Evolutionary conservation across 768 basidiomycete species (phyloP), one percentile per base, ranked within the genome.

Genomic region (Imleria badia): DNA sequence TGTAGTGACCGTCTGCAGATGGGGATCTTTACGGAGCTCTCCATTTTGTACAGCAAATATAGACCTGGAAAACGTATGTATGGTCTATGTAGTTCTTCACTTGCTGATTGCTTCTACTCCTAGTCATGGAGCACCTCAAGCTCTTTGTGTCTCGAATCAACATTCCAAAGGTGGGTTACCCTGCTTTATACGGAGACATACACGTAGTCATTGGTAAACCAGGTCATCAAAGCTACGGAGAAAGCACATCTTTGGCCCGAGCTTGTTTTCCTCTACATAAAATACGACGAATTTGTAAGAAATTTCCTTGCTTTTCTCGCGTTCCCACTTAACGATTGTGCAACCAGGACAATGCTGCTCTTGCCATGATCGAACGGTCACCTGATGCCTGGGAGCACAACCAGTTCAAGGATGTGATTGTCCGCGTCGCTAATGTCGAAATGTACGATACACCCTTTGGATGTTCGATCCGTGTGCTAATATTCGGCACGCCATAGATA

Each of bases 311-410:
- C 20, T 7, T 33, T 29, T 31, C 14, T 45, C 13, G 35, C 6
- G 39, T 47, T 30, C 22, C 31, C 33, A 48, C 58, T 41, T 15
- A 50, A 45, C 30, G 55, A 54, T 34, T n/a, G 31, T 12, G 26
- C 29, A 40, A 61, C 52, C 38, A 93, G 85, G 97, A 98, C 70
- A 98, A 99, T 66, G 96, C 97, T 31, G 92, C 96, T 35, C 78
- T 98, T 61, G 93, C 94, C 5, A 99, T 98, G 95, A 98, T 98
- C 70, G 97, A 99, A 71, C 88, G 95, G 19, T 91, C 97, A 2
- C 83, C 92, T n/a, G 94, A 97, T 72, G 94, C 94, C 45, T 99
- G 95, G 95, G 97, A 99, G 53, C 97, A 99, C 76, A 95, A 93
- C 66, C 96, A 98, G 72, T 99, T 99, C 86, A 98, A 98, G 81